Evolutionary conservation across 176 grass and related monocot genomes (phyloP).

Genomic region (Metroxylon sagu): DNA sequence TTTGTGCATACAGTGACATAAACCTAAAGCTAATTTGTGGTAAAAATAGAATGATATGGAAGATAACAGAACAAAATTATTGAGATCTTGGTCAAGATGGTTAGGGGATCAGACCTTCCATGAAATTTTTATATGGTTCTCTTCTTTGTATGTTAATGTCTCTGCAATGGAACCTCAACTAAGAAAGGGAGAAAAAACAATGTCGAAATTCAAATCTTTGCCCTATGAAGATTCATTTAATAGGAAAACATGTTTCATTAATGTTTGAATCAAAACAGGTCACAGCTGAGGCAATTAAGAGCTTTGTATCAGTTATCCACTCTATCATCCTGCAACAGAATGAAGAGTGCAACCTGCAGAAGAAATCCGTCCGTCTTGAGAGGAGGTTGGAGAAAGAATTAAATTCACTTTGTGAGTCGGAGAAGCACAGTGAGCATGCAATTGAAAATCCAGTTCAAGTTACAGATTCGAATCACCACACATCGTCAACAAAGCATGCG

Average conservation of each 20-base stretch:
- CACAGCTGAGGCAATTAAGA: conserved; percentile 80
- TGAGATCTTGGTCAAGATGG: too few species aligned
- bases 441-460: conserved; percentile 22
- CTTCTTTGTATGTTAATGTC: too few species aligned
- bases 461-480: conserved; percentile 26
- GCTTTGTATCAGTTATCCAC: conserved; percentile 64
- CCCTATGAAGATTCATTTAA: too few species aligned
- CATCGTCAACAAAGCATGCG: conserved; percentile 25
- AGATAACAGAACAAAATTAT: too few species aligned
- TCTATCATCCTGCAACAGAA: conserved; percentile 62
- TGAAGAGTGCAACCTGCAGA: conserved; percentile 67
- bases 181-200: too few species aligned
- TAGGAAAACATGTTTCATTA: background rate
- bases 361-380: conserved; percentile 48
- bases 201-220: too few species aligned
- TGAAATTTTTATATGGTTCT: too few species aligned
- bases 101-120: too few species aligned
- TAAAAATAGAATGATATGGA: too few species aligned
- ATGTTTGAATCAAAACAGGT: conserved; percentile 45
- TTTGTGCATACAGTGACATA: too few species aligned
- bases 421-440: conserved; percentile 26
- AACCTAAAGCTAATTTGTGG: too few species aligned
- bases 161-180: too few species aligned
- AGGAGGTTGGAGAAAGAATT: conserved; percentile 54
- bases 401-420: background rate